A percentile compares a stretch with the other conserved stretches of the same genome.
phyloP scores from a whole-genome alignment of 495 filamentous ascomycete species.

The Acidomyces sp. region DNA sequence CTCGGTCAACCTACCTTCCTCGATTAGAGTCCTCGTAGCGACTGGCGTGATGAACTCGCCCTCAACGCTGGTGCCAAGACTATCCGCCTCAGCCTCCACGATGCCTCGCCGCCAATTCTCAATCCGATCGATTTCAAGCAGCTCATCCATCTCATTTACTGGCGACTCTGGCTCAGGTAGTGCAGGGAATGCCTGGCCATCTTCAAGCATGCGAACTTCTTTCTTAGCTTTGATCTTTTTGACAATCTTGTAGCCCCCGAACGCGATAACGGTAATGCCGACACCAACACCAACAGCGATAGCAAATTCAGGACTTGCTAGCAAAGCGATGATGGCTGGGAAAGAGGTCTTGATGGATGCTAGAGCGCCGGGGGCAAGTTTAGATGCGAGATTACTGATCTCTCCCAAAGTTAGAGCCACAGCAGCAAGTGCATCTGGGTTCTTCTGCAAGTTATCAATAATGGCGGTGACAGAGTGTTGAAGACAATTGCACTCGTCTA shows the following conservation, averaged over 20 bases:
- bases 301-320: constrained; percentile 80
- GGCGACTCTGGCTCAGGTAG: constrained; percentile 29
- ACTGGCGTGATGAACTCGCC: constrained; percentile 74
- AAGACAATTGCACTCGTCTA: constrained; percentile 77
- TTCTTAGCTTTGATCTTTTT: constrained; percentile 56
- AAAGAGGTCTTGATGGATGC: constrained; percentile 60
- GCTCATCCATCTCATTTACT: constrained; percentile 27
- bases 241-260: constrained; percentile 94
- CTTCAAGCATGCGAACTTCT: constrained; percentile 41
- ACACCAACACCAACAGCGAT: constrained; percentile 82
- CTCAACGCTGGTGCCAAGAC: constrained; percentile 56
- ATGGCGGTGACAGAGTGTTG: constrained; percentile 72
- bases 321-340: constrained; percentile 73
- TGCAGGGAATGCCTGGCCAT: constrained; percentile 24
- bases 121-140: constrained; percentile 44
- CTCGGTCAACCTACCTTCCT: constrained; percentile 25
- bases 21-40: constrained; percentile 44
- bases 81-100: constrained; percentile 53
- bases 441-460: constrained; percentile 75
- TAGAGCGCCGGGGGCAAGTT: constrained; percentile 74
- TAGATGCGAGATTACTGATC: constrained; percentile 64
- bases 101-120: constrained; percentile 82
- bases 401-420: constrained; percentile 88
- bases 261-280: constrained; percentile 81
- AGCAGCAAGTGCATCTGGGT: constrained; percentile 86